Evolutionary conservation across 495 filamentous ascomycete genomes (phyloP).

Genomic region (Chlorociboria aeruginascens): DNA sequence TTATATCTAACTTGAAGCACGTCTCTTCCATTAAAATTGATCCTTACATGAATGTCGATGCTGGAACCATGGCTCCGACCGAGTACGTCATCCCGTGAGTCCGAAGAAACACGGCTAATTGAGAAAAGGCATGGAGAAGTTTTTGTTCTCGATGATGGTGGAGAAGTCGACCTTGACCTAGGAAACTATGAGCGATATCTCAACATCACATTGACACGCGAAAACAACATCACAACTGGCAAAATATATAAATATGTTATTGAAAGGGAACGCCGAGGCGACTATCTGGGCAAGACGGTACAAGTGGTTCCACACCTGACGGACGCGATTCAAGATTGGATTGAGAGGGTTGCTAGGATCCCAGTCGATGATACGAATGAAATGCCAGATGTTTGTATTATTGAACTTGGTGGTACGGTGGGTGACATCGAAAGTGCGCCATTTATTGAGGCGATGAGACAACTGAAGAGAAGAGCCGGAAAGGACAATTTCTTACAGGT

Average conservation of each 20-base stretch:
- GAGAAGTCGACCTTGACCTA: slow-evolving; percentile 83
- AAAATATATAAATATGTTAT: slow-evolving; percentile 91
- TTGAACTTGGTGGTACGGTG: slow-evolving; percentile 62
- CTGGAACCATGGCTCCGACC: slow-evolving; percentile 53
- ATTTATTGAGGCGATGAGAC: slow-evolving; percentile 78
- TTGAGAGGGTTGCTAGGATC: slow-evolving; percentile 72
- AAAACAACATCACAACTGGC: slow-evolving; percentile 91
- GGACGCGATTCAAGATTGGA: slow-evolving; percentile 85
- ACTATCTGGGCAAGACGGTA: slow-evolving; percentile 48
- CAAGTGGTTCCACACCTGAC: slow-evolving; percentile 91
- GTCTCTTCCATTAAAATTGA: slow-evolving; percentile 60
- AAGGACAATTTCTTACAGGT: slow-evolving; percentile 79
- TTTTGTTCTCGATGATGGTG: slow-evolving; percentile 51
- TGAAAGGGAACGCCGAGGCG: slow-evolving; percentile 28
- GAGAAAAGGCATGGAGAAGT: slow-evolving; percentile 51
- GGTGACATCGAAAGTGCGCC: slow-evolving; percentile 88
- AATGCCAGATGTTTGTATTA: slow-evolving; percentile 88
- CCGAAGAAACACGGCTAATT: too few species aligned
- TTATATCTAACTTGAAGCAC: neutral
- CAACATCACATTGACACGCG: slow-evolving; percentile 51
- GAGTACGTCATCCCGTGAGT: slow-evolving; percentile 39
- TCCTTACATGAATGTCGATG: slow-evolving; percentile 78
- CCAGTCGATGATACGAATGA: slow-evolving; percentile 77
- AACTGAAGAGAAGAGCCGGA: slow-evolving; percentile 59
- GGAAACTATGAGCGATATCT: slow-evolving; percentile 92